Base-by-base conservation (phyloP, 495 filamentous ascomycete genomes). In the Xylaria bambusicola region DNA sequence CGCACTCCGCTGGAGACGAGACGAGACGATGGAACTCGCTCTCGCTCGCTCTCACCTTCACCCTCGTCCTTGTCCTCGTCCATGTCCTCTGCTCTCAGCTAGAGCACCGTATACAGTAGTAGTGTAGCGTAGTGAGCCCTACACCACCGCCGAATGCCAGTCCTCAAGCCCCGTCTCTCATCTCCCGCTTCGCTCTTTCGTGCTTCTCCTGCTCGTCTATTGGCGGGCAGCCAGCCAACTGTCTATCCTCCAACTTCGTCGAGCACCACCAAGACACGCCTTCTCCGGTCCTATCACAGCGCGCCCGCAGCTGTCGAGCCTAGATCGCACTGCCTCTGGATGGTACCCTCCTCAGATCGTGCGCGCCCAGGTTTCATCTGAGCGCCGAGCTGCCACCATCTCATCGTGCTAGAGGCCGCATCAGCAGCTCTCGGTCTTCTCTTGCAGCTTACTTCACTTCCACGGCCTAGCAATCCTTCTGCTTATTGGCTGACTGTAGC, bases 331-430 rank as follows among this genome's bases (percentile, higher is more conserved):
- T 45, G 46, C 48, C 48, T 56, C 46, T 63, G 53, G 42, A 62
- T 58, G 61, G 60, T 65, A 65, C 64, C 67, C 64, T 65, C 59
- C 60, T 55, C 50, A 31, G 60, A 46, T 60, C 18, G 27, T 27
- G 36, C 60, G 60, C 60, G 60, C 62, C 62, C 66, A 41, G 58
- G 67, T 67, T 70, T 67, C 62, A 67, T 65, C 62, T 70, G 54
- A 38, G 48, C 35, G 54, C 53, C 41, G 45, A 29, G 53, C 15
- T 24, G 41, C 36, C 41, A 61, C 64, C 60, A 65, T 61, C 38
- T 59, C 31, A 58, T 20, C 58, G 54, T 62, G 46, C 56, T 24
- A 64, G 54, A 68, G 58, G 64, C 51, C 49, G 20, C 53, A 46
- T 36, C 55, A 62, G 64, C 61, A 56, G 56, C 64, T 49, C 46